phyloP scores from a whole-genome alignment of 148 eudicot genomes.

The Polygonum aviculare region DNA sequence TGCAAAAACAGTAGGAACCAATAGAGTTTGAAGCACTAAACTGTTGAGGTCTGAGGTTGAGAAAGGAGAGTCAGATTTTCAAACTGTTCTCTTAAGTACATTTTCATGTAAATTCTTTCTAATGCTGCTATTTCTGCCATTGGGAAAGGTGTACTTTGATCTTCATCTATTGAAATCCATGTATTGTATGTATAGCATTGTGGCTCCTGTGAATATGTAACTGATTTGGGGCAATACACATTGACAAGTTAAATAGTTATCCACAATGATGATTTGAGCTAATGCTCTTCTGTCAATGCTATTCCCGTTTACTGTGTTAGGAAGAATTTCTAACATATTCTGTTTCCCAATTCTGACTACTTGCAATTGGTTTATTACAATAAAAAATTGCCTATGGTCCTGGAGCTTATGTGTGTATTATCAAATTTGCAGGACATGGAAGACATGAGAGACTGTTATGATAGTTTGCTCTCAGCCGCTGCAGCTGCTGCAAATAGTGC shows the following conservation, averaged over 20 bases:
- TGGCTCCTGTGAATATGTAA: not conserved
- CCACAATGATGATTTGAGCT: not conserved
- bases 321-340: not conserved
- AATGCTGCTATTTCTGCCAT: not conserved
- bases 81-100: not conserved
- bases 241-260: not conserved
- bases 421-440: conserved; percentile 58
- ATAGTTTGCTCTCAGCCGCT: conserved; percentile 84
- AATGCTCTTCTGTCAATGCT: not conserved
- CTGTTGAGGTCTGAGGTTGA: not conserved
- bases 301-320: not conserved
- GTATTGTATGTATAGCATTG: not conserved
- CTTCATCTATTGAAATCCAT: not conserved
- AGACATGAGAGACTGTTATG: conserved; percentile 89
- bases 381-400: not conserved
- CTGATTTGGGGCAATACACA: not conserved
- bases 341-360: not conserved
- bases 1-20: not conserved
- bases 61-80: not conserved
- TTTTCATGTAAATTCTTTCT: not conserved
- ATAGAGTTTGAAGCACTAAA: not conserved
- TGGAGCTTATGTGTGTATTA: not conserved
- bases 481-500: conserved; percentile 79
- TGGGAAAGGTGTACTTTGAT: not conserved
- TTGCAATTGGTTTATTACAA: not conserved